Percentiles rank a stretch among this genome's conserved stretches.
Evolutionary conservation across 768 basidiomycete species (phyloP).

Genomic region (Amanita pseudoporphyria): DNA sequence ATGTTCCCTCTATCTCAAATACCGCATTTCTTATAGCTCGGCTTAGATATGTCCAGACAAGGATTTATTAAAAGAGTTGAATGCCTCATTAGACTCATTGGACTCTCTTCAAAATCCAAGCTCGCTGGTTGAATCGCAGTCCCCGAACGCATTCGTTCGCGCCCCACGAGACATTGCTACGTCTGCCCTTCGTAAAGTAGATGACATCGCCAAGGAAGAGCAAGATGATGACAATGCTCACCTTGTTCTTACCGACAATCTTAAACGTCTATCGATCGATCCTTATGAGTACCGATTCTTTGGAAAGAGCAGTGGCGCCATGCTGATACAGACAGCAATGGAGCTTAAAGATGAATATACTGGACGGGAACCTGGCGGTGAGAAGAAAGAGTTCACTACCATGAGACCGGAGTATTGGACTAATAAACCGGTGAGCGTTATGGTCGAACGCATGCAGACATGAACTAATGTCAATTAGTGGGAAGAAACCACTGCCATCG

Average conservation of each 20-base stretch:
- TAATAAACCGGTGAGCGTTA: conserved; percentile 21
- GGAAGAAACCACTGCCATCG: conserved; percentile 20
- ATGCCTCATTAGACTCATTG: conserved; percentile 18
- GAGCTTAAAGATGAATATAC: conserved; percentile 50
- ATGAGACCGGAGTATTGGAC: conserved; percentile 30
- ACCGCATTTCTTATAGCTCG: background rate
- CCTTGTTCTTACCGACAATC: conserved; percentile 25
- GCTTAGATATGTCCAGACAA: conserved; percentile 58
- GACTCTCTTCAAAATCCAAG: conserved; percentile 14
- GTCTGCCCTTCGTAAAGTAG: conserved; percentile 23
- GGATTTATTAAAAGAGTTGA: conserved; percentile 50
- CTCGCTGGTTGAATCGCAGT: conserved; percentile 10
- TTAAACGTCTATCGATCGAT: conserved; percentile 24
- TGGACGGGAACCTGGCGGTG: conserved; percentile 21
- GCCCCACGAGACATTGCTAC: conserved; percentile 20
- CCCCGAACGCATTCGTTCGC: background rate
- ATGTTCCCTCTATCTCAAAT: background rate
- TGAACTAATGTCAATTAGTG: conserved; percentile 19
- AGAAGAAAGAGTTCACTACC: conserved; percentile 9
- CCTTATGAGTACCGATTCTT: conserved; percentile 35
- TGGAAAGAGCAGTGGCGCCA: conserved; percentile 46
- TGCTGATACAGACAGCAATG: conserved; percentile 45
- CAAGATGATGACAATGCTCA: conserved; percentile 27
- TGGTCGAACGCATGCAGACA: background rate
- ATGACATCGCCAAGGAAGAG: conserved; percentile 14